Percentiles rank a stretch among this genome's conserved stretches.
These are phyloP conservation scores for Leccinum broughii DNA, from an alignment of 768 basidiomycete species.

Conservation along the genomic window DNA sequence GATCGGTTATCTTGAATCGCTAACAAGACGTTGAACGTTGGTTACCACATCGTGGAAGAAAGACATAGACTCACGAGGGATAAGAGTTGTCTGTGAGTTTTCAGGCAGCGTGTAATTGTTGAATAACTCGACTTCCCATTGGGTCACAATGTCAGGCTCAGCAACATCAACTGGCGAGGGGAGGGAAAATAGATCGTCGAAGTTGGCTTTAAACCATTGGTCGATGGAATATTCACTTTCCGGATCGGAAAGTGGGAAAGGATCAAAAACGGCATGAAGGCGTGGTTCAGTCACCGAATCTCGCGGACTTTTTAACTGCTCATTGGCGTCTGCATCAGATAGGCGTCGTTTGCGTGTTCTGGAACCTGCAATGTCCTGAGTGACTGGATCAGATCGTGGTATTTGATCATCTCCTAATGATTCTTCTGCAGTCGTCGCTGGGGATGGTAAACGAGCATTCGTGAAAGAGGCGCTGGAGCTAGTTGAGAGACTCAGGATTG, in stretches of 20 bases:
- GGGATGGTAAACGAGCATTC: not conserved
- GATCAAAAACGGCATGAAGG: not conserved
- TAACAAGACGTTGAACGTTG: not conserved
- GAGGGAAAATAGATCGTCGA: constrained; percentile 20
- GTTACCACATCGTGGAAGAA: not conserved
- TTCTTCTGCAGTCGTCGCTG: not conserved
- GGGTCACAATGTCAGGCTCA: constrained; percentile 25
- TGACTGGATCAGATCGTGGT: not conserved
- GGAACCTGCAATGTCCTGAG: not conserved
- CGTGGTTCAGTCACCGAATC: not conserved
- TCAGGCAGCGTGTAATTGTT: constrained; percentile 21
- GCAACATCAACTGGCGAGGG: constrained; percentile 4
- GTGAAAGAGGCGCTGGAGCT: not conserved
- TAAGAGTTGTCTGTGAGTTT: not conserved
- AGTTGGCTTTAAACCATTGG: constrained; percentile 37
- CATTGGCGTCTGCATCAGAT: not conserved
- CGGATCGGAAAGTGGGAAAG: not conserved
- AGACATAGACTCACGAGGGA: constrained; percentile 1
- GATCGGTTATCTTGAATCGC: not conserved
- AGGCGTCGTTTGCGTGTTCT: constrained; percentile 32
- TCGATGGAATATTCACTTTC: constrained; percentile 31
- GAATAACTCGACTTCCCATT: constrained; percentile 37
- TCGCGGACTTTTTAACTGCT: not conserved
- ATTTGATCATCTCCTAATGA: not conserved
- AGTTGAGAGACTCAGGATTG: too few species aligned